phyloP scores from a whole-genome alignment of 768 basidiomycete genomes.

The Tricholoma bakamatsutake region DNA sequence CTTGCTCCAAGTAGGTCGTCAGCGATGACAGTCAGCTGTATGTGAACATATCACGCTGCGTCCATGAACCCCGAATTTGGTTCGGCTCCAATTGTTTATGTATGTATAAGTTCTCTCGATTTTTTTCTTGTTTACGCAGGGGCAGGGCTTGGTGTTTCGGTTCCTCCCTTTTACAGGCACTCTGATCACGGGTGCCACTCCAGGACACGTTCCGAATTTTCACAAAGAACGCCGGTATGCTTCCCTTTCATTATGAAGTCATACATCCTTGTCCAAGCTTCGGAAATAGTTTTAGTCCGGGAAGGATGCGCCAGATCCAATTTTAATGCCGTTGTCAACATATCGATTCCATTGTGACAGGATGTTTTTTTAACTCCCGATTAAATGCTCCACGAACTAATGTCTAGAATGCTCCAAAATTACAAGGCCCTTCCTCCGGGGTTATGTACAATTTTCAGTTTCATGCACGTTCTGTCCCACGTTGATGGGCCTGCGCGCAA shows the following conservation, averaged over 20 bases:
- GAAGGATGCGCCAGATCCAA: background rate
- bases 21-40: background rate
- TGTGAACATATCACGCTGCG: background rate
- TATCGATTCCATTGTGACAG: background rate
- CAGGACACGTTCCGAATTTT: background rate
- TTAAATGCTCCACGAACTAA: background rate
- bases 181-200: background rate
- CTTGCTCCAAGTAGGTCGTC: background rate
- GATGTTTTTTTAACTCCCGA: background rate
- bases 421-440: background rate
- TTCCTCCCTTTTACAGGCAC: background rate
- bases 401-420: background rate
- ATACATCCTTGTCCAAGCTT: background rate
- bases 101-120: background rate
- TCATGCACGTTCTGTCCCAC: conserved; percentile 6
- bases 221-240: background rate
- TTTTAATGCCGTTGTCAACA: background rate
- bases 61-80: background rate
- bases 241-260: background rate
- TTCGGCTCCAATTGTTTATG: background rate
- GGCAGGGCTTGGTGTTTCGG: background rate
- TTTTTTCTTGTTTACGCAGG: background rate
- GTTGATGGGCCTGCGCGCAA: conserved; percentile 17
- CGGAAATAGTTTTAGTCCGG: background rate
- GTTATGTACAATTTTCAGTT: background rate